Conservation (phyloP, 176 grass and related monocot species). For the Cenchrus americanus region DNA sequence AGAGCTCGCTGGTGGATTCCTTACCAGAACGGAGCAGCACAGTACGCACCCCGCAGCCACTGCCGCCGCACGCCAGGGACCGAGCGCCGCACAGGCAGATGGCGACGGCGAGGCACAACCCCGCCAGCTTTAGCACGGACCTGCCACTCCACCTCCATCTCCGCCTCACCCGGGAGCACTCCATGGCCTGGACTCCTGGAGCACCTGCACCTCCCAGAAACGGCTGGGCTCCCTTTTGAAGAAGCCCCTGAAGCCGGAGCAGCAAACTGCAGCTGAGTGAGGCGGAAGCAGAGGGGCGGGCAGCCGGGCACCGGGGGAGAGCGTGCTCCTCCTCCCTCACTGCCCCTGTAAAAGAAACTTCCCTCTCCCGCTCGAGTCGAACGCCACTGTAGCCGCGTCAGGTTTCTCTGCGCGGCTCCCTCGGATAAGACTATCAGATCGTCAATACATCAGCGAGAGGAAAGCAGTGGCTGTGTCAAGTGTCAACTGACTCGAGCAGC, state of each 20-base stretch:
- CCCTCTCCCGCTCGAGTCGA: background rate
- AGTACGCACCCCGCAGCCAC: background rate
- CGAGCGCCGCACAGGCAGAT: conserved; percentile 43
- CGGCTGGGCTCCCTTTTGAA: background rate
- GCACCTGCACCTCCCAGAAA: background rate
- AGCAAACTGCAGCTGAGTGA: background rate
- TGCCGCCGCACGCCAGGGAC: background rate
- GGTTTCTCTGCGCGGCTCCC: conserved; percentile 21
- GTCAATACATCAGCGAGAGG: conserved; percentile 5
- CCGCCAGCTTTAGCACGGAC: conserved; percentile 39
- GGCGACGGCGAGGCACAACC: conserved; percentile 34
- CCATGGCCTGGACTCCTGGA: conserved; percentile 39
- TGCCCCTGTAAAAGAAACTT: conserved; percentile 5
- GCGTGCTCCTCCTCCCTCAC: background rate
- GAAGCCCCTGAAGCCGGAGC: background rate
- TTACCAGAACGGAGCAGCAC: conserved; percentile 53
- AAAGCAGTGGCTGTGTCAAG: too few relatives aligned
- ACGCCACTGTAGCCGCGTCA: conserved; percentile 43
- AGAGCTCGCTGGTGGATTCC: background rate
- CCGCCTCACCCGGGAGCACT: conserved; percentile 24
- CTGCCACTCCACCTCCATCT: conserved; percentile 26
- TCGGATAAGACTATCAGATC: conserved; percentile 29
- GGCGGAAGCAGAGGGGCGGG: conserved; percentile 21
- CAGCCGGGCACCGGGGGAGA: background rate
- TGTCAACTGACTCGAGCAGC: too few relatives aligned